These are phyloP conservation scores for Botryotinia globosa DNA, from an alignment of 2,329 filamentous ascomycete species.

Conservation along the genomic window DNA sequence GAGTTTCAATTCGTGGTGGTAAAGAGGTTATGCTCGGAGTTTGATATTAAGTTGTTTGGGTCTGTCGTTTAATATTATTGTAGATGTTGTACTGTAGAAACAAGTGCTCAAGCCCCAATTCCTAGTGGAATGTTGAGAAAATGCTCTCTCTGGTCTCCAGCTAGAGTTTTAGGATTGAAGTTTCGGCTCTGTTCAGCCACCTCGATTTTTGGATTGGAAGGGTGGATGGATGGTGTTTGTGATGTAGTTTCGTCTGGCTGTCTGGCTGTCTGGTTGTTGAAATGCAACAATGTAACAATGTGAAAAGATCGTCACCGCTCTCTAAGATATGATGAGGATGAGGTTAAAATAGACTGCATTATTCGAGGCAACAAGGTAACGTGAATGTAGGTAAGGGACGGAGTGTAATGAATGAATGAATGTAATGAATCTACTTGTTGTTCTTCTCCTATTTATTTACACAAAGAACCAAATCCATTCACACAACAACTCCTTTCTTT, in stretches of 20 bases:
- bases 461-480: not conserved
- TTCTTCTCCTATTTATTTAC: not conserved
- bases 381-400: not conserved
- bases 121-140: conserved; percentile 7
- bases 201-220: conserved; percentile 5
- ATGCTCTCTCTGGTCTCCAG: not conserved
- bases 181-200: conserved; percentile 14
- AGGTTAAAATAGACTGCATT: conserved; percentile 2
- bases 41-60: not conserved
- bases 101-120: not conserved
- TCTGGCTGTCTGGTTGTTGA: conserved; percentile 1
- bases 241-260: not conserved
- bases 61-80: not conserved
- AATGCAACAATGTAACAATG: not conserved
- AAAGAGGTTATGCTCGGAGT: not conserved
- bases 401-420: not conserved
- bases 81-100: not conserved
- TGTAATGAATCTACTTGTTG: not conserved
- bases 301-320: conserved; percentile 8
- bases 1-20: too few relatives aligned
- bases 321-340: not conserved
- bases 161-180: not conserved
- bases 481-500: not conserved
- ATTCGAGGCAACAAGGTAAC: not conserved
- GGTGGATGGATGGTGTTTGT: conserved; percentile 9